These are phyloP conservation scores for Podila verticillata DNA, from an alignment of 192 early-diverging fungal genomes.

Conservation along the genomic window DNA sequence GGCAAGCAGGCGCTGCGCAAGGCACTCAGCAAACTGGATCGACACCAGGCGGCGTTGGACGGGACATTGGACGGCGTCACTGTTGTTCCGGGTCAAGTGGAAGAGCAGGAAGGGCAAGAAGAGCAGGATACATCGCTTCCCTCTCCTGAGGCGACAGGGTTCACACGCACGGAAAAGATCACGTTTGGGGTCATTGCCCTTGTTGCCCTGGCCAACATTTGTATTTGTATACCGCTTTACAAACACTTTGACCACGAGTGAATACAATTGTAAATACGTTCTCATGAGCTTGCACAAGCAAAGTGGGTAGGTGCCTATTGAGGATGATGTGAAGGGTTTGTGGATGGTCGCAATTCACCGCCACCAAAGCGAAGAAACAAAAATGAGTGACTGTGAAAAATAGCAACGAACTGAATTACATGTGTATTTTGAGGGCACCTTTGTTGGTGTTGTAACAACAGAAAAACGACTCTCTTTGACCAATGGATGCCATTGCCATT, in stretches of 20 bases:
- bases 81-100: too few species aligned
- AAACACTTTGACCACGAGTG: slow-evolving; percentile 30
- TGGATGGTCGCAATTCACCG: not conserved
- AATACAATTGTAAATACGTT: not conserved
- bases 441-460: not conserved
- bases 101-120: slow-evolving; percentile 1
- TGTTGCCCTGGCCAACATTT: slow-evolving; percentile 39
- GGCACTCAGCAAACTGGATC: slow-evolving; percentile 46
- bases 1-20: slow-evolving; percentile 54
- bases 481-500: slow-evolving; percentile 28
- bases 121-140: slow-evolving; percentile 16
- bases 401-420: too few species aligned
- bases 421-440: too few species aligned
- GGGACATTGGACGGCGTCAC: too few species aligned
- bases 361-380: too few species aligned
- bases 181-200: slow-evolving; percentile 34
- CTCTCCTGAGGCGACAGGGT: slow-evolving; percentile 26
- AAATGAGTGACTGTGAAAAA: too few species aligned
- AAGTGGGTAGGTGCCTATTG: too few species aligned
- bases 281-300: too few species aligned
- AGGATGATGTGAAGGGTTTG: slow-evolving; percentile 8
- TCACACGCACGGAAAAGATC: slow-evolving; percentile 47
- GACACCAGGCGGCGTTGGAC: slow-evolving; percentile 14
- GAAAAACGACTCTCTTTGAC: not conserved
- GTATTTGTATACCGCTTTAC: slow-evolving; percentile 48